A percentile compares a stretch with the other conserved stretches of the same genome.
phyloP scores from a whole-genome alignment of 148 eudicot genomes.

The Fagopyrum tataricum region DNA sequence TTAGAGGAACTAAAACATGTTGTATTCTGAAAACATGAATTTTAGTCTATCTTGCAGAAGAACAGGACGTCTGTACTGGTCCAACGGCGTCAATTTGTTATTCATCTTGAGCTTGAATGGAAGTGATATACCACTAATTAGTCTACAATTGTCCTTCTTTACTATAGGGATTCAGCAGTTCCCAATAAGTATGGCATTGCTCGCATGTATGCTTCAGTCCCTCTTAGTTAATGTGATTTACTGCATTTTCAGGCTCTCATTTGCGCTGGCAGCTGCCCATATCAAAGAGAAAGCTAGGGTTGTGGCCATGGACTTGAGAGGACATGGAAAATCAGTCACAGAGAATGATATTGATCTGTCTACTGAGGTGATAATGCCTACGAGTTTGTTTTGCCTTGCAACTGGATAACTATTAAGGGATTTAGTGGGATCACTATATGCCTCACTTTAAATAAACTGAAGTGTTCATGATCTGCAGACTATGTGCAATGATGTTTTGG shows the following conservation, averaged over 20 bases:
- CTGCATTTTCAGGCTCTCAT: constrained; percentile 66
- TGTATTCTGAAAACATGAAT: not conserved
- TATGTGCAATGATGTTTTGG: constrained; percentile 64
- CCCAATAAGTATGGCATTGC: not conserved
- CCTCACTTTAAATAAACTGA: constrained; percentile 9
- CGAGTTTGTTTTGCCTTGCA: constrained; percentile 11
- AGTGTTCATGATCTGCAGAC: constrained; percentile 43
- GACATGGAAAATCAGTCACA: constrained; percentile 86
- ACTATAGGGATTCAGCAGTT: not conserved
- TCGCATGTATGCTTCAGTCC: not conserved
- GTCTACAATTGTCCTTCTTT: not conserved
- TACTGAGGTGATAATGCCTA: constrained; percentile 47
- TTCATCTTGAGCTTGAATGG: not conserved
- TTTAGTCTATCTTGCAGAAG: not conserved
- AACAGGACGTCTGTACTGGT: not conserved
- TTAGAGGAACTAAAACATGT: not conserved
- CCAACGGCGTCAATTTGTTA: not conserved
- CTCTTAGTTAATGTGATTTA: not conserved
- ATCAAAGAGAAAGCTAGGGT: constrained; percentile 84
- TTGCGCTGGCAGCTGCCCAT: constrained; percentile 72
- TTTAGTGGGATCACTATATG: not conserved
- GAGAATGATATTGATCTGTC: constrained; percentile 84
- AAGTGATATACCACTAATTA: not conserved
- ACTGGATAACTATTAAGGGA: not conserved
- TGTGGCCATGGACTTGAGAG: constrained; percentile 91